Base-by-base conservation (phyloP, 2,329 filamentous ascomycete genomes). In the Verticillium isaacii region DNA sequence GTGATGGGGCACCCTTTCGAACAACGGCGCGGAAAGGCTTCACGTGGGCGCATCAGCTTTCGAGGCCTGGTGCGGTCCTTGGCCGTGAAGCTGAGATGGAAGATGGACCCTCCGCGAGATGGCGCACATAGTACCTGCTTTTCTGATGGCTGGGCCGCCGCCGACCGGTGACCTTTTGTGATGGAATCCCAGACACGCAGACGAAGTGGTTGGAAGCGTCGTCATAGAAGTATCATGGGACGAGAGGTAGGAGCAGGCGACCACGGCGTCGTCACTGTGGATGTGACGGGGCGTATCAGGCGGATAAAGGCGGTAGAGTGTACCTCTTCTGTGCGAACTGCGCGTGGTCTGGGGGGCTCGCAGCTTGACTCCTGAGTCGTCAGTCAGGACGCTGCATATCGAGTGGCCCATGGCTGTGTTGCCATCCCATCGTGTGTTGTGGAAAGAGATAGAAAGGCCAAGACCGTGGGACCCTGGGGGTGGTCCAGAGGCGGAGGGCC, bases 71-170 rank as follows among this genome's bases (percentile, higher is more conserved):
- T 36, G 36, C 12, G 56, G 56, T n/a, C 25, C n/a, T 39, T 34
- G 56, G 56, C 37, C 37, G 39, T 25, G 23, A 25, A 57, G n/a
- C 19, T 57, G 32, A 57, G 32, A 23, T 57, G 55, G 55, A 57
- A 36, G n/a, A 36, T 11, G 32, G 12, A 19, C 55, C 55, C 17
- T 23, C n/a, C 32, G 19, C 34, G 55, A 36, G 32, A 36, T 32
- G 55, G 57, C 32, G 57, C 50, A 41, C 23, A 50, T 58, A 29
- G 57, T 50, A 58, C 57, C 57, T 58, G 57, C 57, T 58, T 58
- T 39, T 50, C n/a, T 50, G 57, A 32, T 50, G 39, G 41, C 39
- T 58, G 37, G 57, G 19, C n/a, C 39, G 57, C 29, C 29, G 57
- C 36, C 15, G 37, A 29, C 23, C 15, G 32, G 19, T 39, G 37